Conservation (phyloP, 1,284 basidiomycete species). For the Trametes polyzona region DNA sequence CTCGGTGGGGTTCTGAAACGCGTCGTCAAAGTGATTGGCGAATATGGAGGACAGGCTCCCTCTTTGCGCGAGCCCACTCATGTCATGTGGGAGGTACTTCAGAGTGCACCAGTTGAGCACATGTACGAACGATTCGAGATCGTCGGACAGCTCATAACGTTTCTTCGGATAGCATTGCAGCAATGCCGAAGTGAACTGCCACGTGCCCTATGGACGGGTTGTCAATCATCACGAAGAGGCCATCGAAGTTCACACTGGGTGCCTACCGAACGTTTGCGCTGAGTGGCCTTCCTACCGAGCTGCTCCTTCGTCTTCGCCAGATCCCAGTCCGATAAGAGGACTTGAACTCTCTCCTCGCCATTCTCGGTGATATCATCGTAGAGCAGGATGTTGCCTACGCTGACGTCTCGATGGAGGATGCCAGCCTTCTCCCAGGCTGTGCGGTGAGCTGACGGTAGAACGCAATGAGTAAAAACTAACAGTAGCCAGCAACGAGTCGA, state of each 20-base stretch:
- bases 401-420: slow-evolving; percentile 12
- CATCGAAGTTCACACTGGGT: too few species aligned
- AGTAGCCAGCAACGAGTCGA: neutral
- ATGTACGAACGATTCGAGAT: slow-evolving; percentile 20
- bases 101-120: neutral
- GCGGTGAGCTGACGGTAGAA: neutral
- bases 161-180: slow-evolving; percentile 6
- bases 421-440: neutral
- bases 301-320: neutral
- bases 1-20: too few species aligned
- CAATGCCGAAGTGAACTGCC: slow-evolving; percentile 17
- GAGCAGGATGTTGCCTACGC: slow-evolving; percentile 14
- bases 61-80: too few species aligned
- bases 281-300: neutral
- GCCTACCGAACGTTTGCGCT: too few species aligned
- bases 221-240: too few species aligned
- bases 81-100: neutral
- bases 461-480: neutral
- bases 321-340: slow-evolving; percentile 13
- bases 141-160: slow-evolving; percentile 15
- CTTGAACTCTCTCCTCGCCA: neutral
- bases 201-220: slow-evolving; percentile 14
- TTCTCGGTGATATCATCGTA: too few species aligned
- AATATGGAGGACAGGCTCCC: too few species aligned
- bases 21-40: too few species aligned